These are phyloP conservation scores for Parafenestella ontariensis DNA, from an alignment of 2,329 filamentous ascomycete genomes.

Conservation along the genomic window DNA sequence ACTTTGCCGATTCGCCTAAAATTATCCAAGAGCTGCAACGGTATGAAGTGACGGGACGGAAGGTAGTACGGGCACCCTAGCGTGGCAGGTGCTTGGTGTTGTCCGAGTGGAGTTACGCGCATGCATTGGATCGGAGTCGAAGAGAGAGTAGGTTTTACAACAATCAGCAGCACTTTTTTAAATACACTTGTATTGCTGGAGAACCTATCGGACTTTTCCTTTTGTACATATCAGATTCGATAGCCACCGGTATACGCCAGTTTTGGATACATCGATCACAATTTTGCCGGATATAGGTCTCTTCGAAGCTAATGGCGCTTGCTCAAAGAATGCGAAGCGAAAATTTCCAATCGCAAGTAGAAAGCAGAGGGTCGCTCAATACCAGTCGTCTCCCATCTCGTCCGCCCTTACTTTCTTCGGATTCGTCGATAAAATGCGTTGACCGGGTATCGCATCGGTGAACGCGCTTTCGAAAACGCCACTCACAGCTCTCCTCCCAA, in stretches of 20 bases:
- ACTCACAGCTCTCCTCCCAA: slow-evolving; percentile 63
- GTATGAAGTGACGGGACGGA: slow-evolving; percentile 46
- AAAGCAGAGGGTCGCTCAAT: too few relatives aligned
- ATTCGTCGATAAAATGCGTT: slow-evolving; percentile 66
- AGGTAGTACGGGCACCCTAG: slow-evolving; percentile 43
- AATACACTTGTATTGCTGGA: too few relatives aligned
- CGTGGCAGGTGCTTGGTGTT: background rate
- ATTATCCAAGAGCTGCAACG: slow-evolving; percentile 44
- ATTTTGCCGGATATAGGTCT: too few relatives aligned
- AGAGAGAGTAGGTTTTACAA: background rate
- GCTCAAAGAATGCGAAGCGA: too few relatives aligned
- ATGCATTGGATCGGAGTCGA: slow-evolving; percentile 1
- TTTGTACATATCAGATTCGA: too few relatives aligned
- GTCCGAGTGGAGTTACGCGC: background rate
- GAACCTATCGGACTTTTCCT: too few relatives aligned
- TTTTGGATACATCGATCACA: too few relatives aligned
- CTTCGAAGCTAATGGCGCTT: too few relatives aligned
- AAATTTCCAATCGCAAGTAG: too few relatives aligned
- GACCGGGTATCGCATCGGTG: slow-evolving; percentile 63
- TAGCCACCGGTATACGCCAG: too few relatives aligned
- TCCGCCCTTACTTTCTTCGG: slow-evolving; percentile 61
- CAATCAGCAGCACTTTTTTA: too few relatives aligned
- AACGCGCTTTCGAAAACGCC: slow-evolving; percentile 66
- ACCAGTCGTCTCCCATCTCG: slow-evolving; percentile 66
- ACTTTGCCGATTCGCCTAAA: slow-evolving; percentile 45